These are phyloP conservation scores for Globisporangium middletonii DNA, from an alignment of 352 stramenopile species.

Conservation along the genomic window DNA sequence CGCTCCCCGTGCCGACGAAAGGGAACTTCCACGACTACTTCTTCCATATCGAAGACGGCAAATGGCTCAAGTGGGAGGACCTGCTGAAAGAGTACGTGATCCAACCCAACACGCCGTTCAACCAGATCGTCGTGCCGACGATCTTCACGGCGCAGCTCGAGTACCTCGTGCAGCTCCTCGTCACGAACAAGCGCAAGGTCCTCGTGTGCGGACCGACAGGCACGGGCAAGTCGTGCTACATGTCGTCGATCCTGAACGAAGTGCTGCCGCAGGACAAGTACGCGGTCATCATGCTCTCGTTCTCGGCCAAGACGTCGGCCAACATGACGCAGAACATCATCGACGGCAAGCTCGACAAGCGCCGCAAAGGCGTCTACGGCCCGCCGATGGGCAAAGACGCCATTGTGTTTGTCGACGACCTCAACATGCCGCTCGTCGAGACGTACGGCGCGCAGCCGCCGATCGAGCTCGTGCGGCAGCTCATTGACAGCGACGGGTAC, in stretches of 20 bases:
- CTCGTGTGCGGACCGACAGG: slow-evolving; percentile 91
- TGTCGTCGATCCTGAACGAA: slow-evolving; percentile 83
- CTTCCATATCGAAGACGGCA: slow-evolving; percentile 76
- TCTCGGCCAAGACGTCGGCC: slow-evolving; percentile 91
- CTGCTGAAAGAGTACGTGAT: slow-evolving; percentile 86
- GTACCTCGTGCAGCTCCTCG: slow-evolving; percentile 81
- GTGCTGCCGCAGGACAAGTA: slow-evolving; percentile 75
- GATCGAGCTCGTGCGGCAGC: slow-evolving; percentile 89
- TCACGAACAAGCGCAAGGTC: slow-evolving; percentile 77
- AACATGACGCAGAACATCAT: slow-evolving; percentile 96
- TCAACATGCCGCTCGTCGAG: slow-evolving; percentile 96
- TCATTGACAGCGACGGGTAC: slow-evolving; percentile 88
- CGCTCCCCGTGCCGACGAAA: slow-evolving; percentile 55
- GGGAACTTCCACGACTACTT: slow-evolving; percentile 83
- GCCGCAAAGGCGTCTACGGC: slow-evolving; percentile 88
- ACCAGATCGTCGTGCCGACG: slow-evolving; percentile 92
- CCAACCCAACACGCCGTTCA: slow-evolving; percentile 79
- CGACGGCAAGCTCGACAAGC: slow-evolving; percentile 93
- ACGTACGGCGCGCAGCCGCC: slow-evolving; percentile 92
- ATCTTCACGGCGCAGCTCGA: slow-evolving; percentile 91
- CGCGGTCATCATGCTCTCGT: slow-evolving; percentile 86
- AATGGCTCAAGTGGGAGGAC: slow-evolving; percentile 91
- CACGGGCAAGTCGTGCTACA: slow-evolving; percentile 91
- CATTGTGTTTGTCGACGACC: slow-evolving; percentile 91
- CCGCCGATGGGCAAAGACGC: slow-evolving; percentile 82